Evolutionary conservation across 2,329 filamentous ascomycete species (phyloP).

Genomic region (Alternaria arbusti): DNA sequence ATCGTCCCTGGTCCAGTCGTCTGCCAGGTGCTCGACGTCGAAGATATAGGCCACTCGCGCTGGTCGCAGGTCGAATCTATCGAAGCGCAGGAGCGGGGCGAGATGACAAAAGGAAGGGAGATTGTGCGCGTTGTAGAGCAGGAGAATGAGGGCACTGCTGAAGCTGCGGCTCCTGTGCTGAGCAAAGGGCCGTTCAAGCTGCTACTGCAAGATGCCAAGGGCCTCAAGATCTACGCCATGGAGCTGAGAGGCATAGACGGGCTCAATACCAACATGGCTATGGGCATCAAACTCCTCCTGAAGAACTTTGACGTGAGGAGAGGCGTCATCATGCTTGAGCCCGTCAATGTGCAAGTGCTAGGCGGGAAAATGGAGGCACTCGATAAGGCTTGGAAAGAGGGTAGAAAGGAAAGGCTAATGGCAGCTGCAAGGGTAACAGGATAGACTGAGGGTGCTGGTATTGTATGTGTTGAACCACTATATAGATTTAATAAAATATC

Average conservation of each 20-base stretch:
- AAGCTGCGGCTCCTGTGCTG: conserved; percentile 30
- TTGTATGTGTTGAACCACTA: not conserved
- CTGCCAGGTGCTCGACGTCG: conserved; percentile 84
- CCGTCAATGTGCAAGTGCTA: conserved; percentile 70
- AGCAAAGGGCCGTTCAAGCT: conserved; percentile 75
- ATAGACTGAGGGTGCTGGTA: not conserved
- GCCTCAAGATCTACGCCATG: conserved; percentile 73
- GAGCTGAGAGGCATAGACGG: conserved; percentile 72
- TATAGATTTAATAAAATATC: not conserved
- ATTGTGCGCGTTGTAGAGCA: conserved; percentile 74
- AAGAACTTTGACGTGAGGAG: conserved; percentile 71
- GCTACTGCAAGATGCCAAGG: conserved; percentile 75
- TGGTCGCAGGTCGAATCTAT: conserved; percentile 90
- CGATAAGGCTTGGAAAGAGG: conserved; percentile 78
- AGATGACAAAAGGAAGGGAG: conserved; percentile 77
- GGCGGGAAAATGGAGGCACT: conserved; percentile 85
- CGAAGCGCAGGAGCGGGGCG: conserved; percentile 74
- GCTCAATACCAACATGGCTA: conserved; percentile 70
- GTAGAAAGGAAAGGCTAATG: conserved; percentile 72
- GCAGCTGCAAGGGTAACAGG: conserved; percentile 55
- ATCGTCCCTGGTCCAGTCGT: conserved; percentile 67
- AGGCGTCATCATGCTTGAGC: conserved; percentile 79
- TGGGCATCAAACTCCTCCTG: conserved; percentile 83
- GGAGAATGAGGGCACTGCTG: conserved; percentile 51
- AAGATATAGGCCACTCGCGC: conserved; percentile 78